phyloP scores from a whole-genome alignment of 75 land plant genomes.

The Sequoiadendron giganteum region DNA sequence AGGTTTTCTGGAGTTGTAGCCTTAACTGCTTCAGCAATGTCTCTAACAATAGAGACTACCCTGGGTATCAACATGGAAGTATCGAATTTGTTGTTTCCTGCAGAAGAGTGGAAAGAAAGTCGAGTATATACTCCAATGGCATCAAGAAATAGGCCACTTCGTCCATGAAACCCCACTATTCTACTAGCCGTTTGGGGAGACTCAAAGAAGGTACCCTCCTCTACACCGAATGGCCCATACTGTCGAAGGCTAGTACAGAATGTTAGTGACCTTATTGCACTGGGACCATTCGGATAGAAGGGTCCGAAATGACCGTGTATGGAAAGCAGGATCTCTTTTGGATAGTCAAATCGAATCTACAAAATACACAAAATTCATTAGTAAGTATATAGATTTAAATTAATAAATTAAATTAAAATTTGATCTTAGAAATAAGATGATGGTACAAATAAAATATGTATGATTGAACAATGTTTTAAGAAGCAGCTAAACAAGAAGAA shows the following conservation, averaged over 20 bases:
- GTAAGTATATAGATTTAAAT: neutral
- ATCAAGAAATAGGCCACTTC: constrained; percentile 42
- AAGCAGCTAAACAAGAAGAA: too few relatives aligned
- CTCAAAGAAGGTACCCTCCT: constrained; percentile 32
- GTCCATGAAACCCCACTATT: constrained; percentile 59
- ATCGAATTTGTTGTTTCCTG: neutral
- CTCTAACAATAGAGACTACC: neutral
- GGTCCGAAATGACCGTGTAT: constrained; percentile 38
- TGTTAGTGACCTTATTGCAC: constrained; percentile 35
- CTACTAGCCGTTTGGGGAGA: constrained; percentile 24
- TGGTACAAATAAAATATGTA: too few relatives aligned
- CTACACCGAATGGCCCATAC: constrained; percentile 53
- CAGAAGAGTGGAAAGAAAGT: neutral
- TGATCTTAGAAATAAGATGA: too few relatives aligned
- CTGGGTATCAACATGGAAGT: constrained; percentile 5
- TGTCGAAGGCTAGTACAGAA: constrained; percentile 43
- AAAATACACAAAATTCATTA: neutral
- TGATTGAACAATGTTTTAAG: too few relatives aligned
- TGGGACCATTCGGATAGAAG: constrained; percentile 37
- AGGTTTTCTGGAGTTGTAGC: neutral
- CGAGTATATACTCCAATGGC: constrained; percentile 41
- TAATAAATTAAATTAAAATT: neutral
- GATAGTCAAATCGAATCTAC: constrained; percentile 51
- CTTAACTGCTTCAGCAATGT: constrained; percentile 11
- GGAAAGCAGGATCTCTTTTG: constrained; percentile 31